Evolutionary conservation across 805 yeast genomes (phyloP), one percentile per base, ranked within the genome.

Genomic region (Candida piceae): DNA sequence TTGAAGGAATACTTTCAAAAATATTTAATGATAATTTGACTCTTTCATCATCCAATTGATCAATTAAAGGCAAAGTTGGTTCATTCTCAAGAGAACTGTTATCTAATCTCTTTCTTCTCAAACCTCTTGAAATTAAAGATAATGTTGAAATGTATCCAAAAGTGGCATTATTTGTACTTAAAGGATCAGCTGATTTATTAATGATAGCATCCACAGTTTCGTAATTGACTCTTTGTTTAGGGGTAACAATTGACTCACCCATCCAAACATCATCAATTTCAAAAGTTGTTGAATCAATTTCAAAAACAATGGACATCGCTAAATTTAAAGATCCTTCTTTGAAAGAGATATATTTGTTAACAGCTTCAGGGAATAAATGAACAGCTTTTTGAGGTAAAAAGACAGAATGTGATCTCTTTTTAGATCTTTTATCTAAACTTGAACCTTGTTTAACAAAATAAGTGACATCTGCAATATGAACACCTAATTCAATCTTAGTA

Each of bases 321-420:
- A 88, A 76, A 22, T 78, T 70, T 40, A 69, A 66, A 39, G 73
- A 74, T 39, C 73, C 76, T 34, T 73, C 80, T 23, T 69, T 69
- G 54, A 89, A 78, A 2, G 87, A 78, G 26, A 77, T 62, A 17
- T 72, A 50, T 6, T 77, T 73, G 49, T 76, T 77, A 17, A 90
- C 68, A 31, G 73, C 71, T 30, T 66, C 64, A 7, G 96, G 96
- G 47, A 81, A 72, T 48, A 88, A 68, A 41, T 80, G 75, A 30
- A 78, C 74, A 20, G 72, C 68, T 42, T 73, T 74, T 56, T 89
- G 96, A 11, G 94, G 93, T 58, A 89, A 71, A 53, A 80, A 84
- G 4, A 90, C 97, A 7, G 96, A 79, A 4, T 90, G 77, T 1
- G 94, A 87, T 57, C 97, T 75, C 64, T 86, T 88, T 61, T 86